Conservation (phyloP, 73 alveolate species). For the Symbiodinium pilosum region DNA sequence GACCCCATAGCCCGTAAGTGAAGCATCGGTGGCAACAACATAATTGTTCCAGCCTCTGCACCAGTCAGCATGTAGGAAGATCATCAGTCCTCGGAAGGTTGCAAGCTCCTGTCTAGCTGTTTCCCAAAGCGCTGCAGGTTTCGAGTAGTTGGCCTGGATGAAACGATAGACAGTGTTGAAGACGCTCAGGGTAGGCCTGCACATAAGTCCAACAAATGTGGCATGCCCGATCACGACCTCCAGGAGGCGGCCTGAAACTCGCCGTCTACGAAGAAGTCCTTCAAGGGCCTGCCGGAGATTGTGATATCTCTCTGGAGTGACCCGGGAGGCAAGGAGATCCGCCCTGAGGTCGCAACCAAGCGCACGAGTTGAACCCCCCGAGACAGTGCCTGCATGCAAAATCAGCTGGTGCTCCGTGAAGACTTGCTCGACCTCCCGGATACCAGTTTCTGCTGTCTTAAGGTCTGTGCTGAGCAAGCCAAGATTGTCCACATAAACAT, state of each 20-base stretch:
- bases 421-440: not conserved
- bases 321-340: constrained; percentile 3
- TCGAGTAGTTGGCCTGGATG: not conserved
- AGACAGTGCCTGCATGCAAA: not conserved
- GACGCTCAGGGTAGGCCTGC: constrained; percentile 8
- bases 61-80: constrained; percentile 44
- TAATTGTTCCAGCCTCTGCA: not conserved
- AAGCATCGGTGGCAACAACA: not conserved
- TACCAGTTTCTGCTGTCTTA: not conserved
- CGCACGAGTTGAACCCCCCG: not conserved
- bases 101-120: constrained; percentile 14
- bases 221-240: constrained; percentile 40
- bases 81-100: constrained; percentile 23
- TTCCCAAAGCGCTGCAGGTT: not conserved
- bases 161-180: constrained; percentile 13
- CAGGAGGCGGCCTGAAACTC: constrained; percentile 6
- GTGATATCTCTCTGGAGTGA: constrained; percentile 41
- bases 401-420: not conserved
- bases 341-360: constrained; percentile 29
- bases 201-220: constrained; percentile 17
- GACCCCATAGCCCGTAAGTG: not conserved
- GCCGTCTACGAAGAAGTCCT: not conserved
- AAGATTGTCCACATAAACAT: constrained; percentile 48
- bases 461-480: constrained; percentile 7
- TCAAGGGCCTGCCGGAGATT: constrained; percentile 6